Percentiles rank a stretch among this genome's conserved stretches.
Conservation (phyloP, 768 basidiomycete species). For the Phylloporus arenicola region DNA sequence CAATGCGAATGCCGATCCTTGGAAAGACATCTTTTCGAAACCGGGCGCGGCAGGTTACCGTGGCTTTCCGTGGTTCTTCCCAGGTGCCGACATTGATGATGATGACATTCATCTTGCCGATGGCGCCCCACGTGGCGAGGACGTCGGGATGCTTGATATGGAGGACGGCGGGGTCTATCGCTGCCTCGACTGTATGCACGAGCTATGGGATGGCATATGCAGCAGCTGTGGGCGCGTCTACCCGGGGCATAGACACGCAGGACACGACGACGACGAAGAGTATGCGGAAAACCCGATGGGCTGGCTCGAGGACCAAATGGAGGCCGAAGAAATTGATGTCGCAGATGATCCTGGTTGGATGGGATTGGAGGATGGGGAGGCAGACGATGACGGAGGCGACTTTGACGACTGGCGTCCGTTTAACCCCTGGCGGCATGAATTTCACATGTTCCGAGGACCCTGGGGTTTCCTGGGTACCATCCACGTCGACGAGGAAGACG, state of each 20-base stretch:
- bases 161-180: conserved; percentile 77
- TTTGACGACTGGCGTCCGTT: conserved; percentile 16
- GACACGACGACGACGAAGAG: conserved; percentile 22
- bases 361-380: conserved; percentile 30
- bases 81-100: conserved; percentile 15
- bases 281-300: conserved; percentile 29
- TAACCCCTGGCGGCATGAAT: conserved; percentile 15
- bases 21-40: conserved; percentile 57
- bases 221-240: conserved; percentile 57
- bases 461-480: conserved; percentile 16
- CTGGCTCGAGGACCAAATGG: conserved; percentile 36
- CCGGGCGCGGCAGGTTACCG: neutral
- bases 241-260: conserved; percentile 40
- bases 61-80: conserved; percentile 23
- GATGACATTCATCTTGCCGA: conserved; percentile 14
- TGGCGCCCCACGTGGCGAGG: conserved; percentile 26
- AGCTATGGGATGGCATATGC: conserved; percentile 69
- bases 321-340: conserved; percentile 26
- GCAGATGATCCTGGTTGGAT: conserved; percentile 31
- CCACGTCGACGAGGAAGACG: conserved; percentile 23
- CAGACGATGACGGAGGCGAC: conserved; percentile 29
- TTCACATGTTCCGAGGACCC: conserved; percentile 13
- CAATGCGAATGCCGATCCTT: conserved; percentile 45
- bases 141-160: conserved; percentile 61
- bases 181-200: conserved; percentile 72